These are phyloP conservation scores for Ichthyophthirius multifiliis DNA, from an alignment of 169 alveolate genomes.

Conservation along the genomic window DNA sequence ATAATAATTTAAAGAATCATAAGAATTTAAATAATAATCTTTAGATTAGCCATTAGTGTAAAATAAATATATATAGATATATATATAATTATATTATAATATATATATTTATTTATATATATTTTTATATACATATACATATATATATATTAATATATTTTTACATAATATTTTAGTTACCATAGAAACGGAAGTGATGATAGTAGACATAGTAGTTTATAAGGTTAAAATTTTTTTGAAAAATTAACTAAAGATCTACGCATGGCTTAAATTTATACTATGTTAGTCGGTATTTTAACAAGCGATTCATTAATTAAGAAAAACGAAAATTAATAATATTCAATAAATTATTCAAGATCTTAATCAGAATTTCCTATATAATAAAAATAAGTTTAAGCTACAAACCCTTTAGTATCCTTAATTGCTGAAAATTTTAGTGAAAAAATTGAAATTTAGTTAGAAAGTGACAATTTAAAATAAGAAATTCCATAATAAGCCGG, in stretches of 20 bases:
- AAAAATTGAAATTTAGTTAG: not conserved
- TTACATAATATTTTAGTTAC: too few relatives aligned
- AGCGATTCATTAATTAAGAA: not conserved
- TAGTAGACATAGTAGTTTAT: not conserved
- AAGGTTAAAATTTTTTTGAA: not conserved
- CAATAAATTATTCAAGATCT: not conserved
- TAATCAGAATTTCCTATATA: not conserved
- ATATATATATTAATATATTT: too few relatives aligned
- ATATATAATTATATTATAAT: not conserved
- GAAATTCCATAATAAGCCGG: not conserved
- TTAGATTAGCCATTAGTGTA: too few relatives aligned
- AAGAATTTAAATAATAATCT: too few relatives aligned
- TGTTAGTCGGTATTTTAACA: not conserved
- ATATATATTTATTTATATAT: not conserved
- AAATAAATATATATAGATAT: too few relatives aligned
- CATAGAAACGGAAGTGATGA: not conserved
- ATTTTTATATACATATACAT: too few relatives aligned
- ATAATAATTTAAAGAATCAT: too few relatives aligned
- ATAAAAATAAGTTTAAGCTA: not conserved
- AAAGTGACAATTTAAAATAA: not conserved
- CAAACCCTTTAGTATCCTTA: not conserved
- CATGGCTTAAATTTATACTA: conserved; percentile 8
- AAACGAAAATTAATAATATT: not conserved
- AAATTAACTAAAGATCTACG: not conserved
- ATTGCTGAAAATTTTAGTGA: not conserved